Conservation (phyloP, 805 yeast species). For the Saccharomycopsis selenospora region DNA sequence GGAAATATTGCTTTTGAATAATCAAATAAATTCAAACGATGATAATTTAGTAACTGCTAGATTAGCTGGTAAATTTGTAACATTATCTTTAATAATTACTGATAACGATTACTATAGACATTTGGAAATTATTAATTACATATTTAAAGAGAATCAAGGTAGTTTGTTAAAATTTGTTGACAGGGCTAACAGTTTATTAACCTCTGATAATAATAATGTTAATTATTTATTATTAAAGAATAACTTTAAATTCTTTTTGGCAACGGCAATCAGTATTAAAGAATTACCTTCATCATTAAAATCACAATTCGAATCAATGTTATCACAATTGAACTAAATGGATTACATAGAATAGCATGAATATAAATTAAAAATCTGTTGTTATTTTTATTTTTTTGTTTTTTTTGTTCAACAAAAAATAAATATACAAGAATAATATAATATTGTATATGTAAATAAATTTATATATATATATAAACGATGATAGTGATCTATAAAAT, state of each 20-base stretch:
- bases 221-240: background rate
- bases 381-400: too few relatives aligned
- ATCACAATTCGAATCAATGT: too few relatives aligned
- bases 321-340: too few relatives aligned
- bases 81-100: background rate
- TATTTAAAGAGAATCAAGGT: background rate
- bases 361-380: too few relatives aligned
- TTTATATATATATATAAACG: too few relatives aligned
- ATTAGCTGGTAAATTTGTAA: background rate
- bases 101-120: background rate
- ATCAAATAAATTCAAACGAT: background rate
- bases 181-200: background rate
- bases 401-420: too few relatives aligned
- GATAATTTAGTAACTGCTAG: background rate
- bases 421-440: too few relatives aligned
- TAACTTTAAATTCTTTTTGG: background rate
- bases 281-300: too few relatives aligned
- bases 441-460: too few relatives aligned
- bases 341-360: too few relatives aligned
- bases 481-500: too few relatives aligned
- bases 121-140: background rate
- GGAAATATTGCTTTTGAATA: background rate
- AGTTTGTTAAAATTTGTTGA: background rate
- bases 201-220: background rate
- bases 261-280: too few relatives aligned